A percentile compares a stretch with the other conserved stretches of the same genome.
These are phyloP conservation scores for Coemansia sp. DNA, from an alignment of 192 early-diverging fungal species.

Conservation along the genomic window DNA sequence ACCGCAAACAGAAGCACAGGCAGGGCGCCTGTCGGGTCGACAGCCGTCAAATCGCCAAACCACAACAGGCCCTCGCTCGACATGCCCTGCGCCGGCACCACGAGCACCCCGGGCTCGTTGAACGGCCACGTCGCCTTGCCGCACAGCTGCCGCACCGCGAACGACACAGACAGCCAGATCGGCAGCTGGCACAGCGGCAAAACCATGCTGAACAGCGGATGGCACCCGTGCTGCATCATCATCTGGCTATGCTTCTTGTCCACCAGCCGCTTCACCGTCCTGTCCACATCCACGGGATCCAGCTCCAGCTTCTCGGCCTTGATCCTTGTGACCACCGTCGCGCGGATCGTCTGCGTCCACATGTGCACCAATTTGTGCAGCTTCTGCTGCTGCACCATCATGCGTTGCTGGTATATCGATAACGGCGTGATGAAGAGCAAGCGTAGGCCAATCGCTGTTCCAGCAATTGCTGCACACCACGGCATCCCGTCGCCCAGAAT, in stretches of 20 bases:
- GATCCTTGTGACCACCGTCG: neutral
- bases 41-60: conserved; percentile 25
- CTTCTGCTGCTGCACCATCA: neutral
- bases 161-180: conserved; percentile 39
- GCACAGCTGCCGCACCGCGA: conserved; percentile 31
- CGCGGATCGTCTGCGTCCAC: conserved; percentile 13
- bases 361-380: conserved; percentile 1
- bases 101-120: neutral
- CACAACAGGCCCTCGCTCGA: conserved; percentile 33
- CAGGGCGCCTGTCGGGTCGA: conserved; percentile 19
- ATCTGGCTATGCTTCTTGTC: conserved; percentile 20
- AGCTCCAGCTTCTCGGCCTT: neutral
- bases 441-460: conserved; percentile 15
- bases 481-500: conserved; percentile 6
- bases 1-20: conserved; percentile 6
- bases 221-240: conserved; percentile 37
- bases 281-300: conserved; percentile 6
- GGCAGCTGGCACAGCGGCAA: conserved; percentile 42
- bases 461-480: conserved; percentile 43
- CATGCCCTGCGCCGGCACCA: conserved; percentile 23
- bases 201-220: conserved; percentile 22
- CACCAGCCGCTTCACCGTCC: conserved; percentile 5
- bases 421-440: conserved; percentile 17
- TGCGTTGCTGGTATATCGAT: conserved; percentile 29
- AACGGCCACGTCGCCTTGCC: conserved; percentile 9